phyloP scores from a whole-genome alignment of 768 basidiomycete species.

The Melanogaster broomeanus region DNA sequence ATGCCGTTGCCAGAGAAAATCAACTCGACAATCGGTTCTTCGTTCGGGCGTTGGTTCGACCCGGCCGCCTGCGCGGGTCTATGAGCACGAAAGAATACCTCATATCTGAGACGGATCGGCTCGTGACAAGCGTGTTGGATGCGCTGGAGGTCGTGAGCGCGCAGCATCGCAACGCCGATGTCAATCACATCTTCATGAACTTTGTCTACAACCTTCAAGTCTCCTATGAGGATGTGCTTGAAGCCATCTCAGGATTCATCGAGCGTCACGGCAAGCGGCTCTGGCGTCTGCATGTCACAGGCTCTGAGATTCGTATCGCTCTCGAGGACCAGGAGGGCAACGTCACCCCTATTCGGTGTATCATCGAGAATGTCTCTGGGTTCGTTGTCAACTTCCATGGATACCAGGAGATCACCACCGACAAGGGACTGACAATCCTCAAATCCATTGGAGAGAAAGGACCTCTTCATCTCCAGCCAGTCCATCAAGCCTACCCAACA shows the following conservation, averaged over 20 bases:
- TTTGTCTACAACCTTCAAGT: constrained; percentile 97
- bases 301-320: constrained; percentile 93
- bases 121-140: constrained; percentile 92
- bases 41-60: constrained; percentile 93
- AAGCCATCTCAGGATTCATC: constrained; percentile 98
- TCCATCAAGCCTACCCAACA: constrained; percentile 90
- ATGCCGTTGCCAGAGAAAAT: constrained; percentile 93
- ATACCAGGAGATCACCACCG: constrained; percentile 97
- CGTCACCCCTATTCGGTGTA: constrained; percentile 92
- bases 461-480: constrained; percentile 93
- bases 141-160: constrained; percentile 93
- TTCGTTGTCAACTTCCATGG: constrained; percentile 98
- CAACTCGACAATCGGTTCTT: constrained; percentile 99
- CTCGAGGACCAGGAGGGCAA: constrained; percentile 96
- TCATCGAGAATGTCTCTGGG: constrained; percentile 98
- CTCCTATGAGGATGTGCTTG: constrained; percentile 94
- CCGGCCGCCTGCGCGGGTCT: constrained; percentile 86
- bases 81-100: constrained; percentile 98
- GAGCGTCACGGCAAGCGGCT: constrained; percentile 97
- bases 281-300: constrained; percentile 97
- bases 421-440: constrained; percentile 92
- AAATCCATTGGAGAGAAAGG: constrained; percentile 99
- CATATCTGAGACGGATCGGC: constrained; percentile 96
- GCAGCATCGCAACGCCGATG: constrained; percentile 88
- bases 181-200: constrained; percentile 99